phyloP scores from a whole-genome alignment of 2,329 filamentous ascomycete genomes.

The Rutstroemia sp. region DNA sequence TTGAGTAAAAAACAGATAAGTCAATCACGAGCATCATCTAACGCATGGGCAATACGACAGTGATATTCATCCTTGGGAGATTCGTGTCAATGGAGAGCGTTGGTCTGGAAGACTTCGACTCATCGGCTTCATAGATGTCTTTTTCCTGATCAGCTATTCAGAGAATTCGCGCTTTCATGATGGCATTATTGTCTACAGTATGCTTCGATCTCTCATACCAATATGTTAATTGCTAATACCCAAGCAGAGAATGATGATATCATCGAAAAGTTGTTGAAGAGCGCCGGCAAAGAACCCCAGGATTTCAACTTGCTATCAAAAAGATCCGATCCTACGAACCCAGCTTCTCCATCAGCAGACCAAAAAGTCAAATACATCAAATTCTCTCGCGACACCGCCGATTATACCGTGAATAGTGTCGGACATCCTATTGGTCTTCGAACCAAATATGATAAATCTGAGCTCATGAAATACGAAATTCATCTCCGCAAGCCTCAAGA shows the following conservation, averaged over 20 bases:
- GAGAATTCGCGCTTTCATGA: conserved; percentile 28
- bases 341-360: neutral
- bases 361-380: conserved; percentile 2
- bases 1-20: neutral
- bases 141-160: conserved; percentile 31
- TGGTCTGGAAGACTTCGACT: conserved; percentile 30
- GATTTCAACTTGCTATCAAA: neutral
- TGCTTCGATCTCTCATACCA: neutral
- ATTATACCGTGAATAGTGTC: conserved; percentile 8
- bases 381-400: conserved; percentile 8
- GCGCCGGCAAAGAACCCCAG: neutral
- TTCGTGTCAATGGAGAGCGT: conserved; percentile 27
- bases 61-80: conserved; percentile 32
- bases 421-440: conserved; percentile 11
- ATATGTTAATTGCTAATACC: neutral
- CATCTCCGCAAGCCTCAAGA: conserved; percentile 10
- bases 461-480: conserved; percentile 8
- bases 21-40: neutral
- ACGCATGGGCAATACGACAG: conserved; percentile 12
- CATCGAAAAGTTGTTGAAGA: conserved; percentile 7
- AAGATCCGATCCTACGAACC: neutral
- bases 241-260: conserved; percentile 11
- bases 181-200: conserved; percentile 20
- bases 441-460: conserved; percentile 6
- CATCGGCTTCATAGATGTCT: conserved; percentile 31